Conservation (phyloP, 768 basidiomycete species). For the Clitopilus passeckerianus region DNA sequence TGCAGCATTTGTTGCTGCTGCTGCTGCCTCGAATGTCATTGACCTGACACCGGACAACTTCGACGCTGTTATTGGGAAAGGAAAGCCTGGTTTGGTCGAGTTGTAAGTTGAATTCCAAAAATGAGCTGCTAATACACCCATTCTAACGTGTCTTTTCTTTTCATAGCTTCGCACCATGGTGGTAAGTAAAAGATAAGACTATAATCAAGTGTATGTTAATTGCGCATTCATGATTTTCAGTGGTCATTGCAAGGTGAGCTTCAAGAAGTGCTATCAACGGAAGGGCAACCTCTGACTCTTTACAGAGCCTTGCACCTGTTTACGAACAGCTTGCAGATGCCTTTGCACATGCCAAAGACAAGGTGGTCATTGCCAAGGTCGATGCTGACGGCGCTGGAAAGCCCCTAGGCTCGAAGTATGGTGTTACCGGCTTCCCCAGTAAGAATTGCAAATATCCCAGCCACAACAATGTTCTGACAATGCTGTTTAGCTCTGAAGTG, state of each 20-base stretch:
- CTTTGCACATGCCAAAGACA: slow-evolving; percentile 73
- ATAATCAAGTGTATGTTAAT: neutral
- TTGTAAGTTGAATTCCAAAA: slow-evolving; percentile 54
- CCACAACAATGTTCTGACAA: slow-evolving; percentile 3
- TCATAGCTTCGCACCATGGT: slow-evolving; percentile 82
- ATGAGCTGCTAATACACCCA: neutral
- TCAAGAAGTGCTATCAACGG: neutral
- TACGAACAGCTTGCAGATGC: slow-evolving; percentile 90
- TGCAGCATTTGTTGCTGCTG: slow-evolving; percentile 48
- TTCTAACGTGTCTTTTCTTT: slow-evolving; percentile 4
- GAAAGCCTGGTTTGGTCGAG: slow-evolving; percentile 83
- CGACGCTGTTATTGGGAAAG: slow-evolving; percentile 68
- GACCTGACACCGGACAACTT: slow-evolving; percentile 77
- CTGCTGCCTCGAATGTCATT: slow-evolving; percentile 75
- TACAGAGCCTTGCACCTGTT: slow-evolving; percentile 77
- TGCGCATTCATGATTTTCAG: slow-evolving; percentile 24
- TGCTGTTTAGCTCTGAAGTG: slow-evolving; percentile 73
- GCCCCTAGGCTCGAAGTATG: slow-evolving; percentile 71
- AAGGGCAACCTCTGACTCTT: slow-evolving; percentile 3
- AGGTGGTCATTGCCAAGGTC: slow-evolving; percentile 86
- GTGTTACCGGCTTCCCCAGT: slow-evolving; percentile 86
- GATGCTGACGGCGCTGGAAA: slow-evolving; percentile 89
- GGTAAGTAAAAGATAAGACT: slow-evolving; percentile 34
- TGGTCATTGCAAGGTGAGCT: slow-evolving; percentile 82
- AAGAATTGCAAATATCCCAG: slow-evolving; percentile 17